Evolutionary conservation across 2,329 filamentous ascomycete genomes (phyloP).

Genomic region (Cladophialophora yegresii): DNA sequence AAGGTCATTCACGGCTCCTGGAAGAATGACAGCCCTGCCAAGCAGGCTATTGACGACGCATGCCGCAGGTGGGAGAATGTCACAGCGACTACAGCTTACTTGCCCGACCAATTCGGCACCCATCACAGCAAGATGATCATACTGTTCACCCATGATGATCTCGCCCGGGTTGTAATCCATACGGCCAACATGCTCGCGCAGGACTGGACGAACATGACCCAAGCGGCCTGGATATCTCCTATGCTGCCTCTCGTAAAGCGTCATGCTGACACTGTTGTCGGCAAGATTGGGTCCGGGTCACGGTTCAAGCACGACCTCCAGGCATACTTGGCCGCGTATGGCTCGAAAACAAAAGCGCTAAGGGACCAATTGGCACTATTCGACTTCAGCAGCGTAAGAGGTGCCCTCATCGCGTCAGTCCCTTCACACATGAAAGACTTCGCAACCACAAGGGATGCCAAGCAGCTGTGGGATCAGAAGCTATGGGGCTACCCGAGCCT

Average conservation of each 20-base stretch:
- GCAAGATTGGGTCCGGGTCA: constrained; percentile 60
- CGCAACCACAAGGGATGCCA: constrained; percentile 39
- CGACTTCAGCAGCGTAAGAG: constrained; percentile 70
- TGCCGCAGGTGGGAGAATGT: constrained; percentile 67
- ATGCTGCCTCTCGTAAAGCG: constrained; percentile 57
- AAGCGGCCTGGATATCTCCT: constrained; percentile 78
- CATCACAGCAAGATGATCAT: constrained; percentile 88
- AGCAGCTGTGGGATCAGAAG: constrained; percentile 49
- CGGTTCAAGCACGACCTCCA: constrained; percentile 77
- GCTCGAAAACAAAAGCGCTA: constrained; percentile 54
- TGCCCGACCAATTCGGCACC: constrained; percentile 83
- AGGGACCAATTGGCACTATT: constrained; percentile 60
- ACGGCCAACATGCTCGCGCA: constrained; percentile 88
- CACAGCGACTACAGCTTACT: constrained; percentile 69
- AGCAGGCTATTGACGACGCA: constrained; percentile 59
- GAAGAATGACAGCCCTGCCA: constrained; percentile 66
- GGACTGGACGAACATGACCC: constrained; percentile 87
- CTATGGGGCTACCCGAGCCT: constrained; percentile 77
- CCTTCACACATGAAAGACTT: constrained; percentile 64
- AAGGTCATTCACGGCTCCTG: constrained; percentile 66
- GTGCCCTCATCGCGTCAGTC: constrained; percentile 74
- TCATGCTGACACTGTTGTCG: constrained; percentile 17
- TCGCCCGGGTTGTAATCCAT: constrained; percentile 77
- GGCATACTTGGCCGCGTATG: constrained; percentile 70
- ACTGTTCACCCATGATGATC: constrained; percentile 74